Percentiles rank a stretch among this genome's conserved stretches.
Evolutionary conservation across 2,329 filamentous ascomycete species (phyloP).

Genomic region (Sordariomycetes sp.): DNA sequence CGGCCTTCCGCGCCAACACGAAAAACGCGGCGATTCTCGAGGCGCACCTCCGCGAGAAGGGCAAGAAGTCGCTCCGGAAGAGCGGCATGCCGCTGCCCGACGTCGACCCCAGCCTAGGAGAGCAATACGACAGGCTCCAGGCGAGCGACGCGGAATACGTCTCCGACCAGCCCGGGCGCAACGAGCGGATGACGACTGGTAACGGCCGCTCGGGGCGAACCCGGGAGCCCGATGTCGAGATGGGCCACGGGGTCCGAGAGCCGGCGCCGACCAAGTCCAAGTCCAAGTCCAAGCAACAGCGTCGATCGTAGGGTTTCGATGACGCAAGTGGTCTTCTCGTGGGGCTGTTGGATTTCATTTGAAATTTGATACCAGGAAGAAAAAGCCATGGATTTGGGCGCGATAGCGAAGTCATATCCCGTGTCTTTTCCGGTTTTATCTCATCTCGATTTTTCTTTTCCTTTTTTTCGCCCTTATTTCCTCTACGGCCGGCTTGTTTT

Average conservation of each 20-base stretch:
- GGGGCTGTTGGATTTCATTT: background rate
- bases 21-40: constrained; percentile 64
- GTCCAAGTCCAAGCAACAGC: background rate
- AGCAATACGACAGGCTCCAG: constrained; percentile 33
- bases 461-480: background rate
- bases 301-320: background rate
- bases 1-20: constrained; percentile 64
- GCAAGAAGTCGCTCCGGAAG: constrained; percentile 42
- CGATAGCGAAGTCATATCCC: background rate
- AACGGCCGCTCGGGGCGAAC: constrained; percentile 5
- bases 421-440: too few relatives aligned
- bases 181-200: constrained; percentile 8
- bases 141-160: constrained; percentile 7
- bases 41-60: constrained; percentile 56
- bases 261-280: background rate
- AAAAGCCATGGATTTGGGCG: background rate
- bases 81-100: constrained; percentile 34
- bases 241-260: background rate
- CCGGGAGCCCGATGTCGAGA: constrained; percentile 7
- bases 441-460: too few relatives aligned
- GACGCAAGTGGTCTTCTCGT: background rate
- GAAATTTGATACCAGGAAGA: background rate
- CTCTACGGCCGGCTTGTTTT: background rate
- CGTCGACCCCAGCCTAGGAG: constrained; percentile 40
- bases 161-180: constrained; percentile 7